Percentiles rank a stretch among this genome's conserved stretches.
Evolutionary conservation across 2,329 filamentous ascomycete species (phyloP).

Genomic region (Lecanosticta acicola): DNA sequence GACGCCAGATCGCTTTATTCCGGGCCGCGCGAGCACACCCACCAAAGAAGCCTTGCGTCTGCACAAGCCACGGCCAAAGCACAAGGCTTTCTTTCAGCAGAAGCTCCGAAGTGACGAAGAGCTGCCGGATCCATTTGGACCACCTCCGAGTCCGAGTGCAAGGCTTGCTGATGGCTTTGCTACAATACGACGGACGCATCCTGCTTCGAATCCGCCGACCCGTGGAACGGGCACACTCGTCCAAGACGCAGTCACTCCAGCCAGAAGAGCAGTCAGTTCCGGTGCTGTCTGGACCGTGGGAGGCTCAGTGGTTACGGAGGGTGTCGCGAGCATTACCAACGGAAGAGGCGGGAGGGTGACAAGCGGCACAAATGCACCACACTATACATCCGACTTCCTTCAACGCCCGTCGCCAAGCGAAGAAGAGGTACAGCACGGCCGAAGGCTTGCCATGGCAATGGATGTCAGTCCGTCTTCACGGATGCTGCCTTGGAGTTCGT

Average conservation of each 20-base stretch:
- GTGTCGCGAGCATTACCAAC: slow-evolving; percentile 44
- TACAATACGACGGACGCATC: slow-evolving; percentile 9
- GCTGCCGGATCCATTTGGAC: slow-evolving; percentile 26
- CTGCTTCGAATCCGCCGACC: neutral
- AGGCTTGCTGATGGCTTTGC: slow-evolving; percentile 23
- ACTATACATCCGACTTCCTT: slow-evolving; percentile 54
- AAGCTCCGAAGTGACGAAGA: neutral
- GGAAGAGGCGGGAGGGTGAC: slow-evolving; percentile 60
- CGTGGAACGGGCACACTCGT: slow-evolving; percentile 6
- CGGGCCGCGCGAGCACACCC: slow-evolving; percentile 29
- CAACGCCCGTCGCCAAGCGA: slow-evolving; percentile 31
- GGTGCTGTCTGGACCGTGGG: slow-evolving; percentile 74
- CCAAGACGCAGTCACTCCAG: slow-evolving; percentile 1
- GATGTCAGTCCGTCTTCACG: slow-evolving; percentile 66
- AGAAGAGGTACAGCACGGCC: slow-evolving; percentile 54
- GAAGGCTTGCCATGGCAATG: slow-evolving; percentile 71
- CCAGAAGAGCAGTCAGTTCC: slow-evolving; percentile 47
- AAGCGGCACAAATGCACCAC: slow-evolving; percentile 66
- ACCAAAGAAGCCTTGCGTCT: slow-evolving; percentile 24
- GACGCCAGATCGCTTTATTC: slow-evolving; percentile 56
- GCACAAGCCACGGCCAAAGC: neutral
- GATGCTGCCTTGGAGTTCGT: slow-evolving; percentile 51
- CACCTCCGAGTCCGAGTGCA: slow-evolving; percentile 11
- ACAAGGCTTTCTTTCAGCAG: neutral
- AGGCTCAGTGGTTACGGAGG: slow-evolving; percentile 45